Conservation (phyloP, 2,329 filamentous ascomycete species). For the Plectosphaerella cucumerina region DNA sequence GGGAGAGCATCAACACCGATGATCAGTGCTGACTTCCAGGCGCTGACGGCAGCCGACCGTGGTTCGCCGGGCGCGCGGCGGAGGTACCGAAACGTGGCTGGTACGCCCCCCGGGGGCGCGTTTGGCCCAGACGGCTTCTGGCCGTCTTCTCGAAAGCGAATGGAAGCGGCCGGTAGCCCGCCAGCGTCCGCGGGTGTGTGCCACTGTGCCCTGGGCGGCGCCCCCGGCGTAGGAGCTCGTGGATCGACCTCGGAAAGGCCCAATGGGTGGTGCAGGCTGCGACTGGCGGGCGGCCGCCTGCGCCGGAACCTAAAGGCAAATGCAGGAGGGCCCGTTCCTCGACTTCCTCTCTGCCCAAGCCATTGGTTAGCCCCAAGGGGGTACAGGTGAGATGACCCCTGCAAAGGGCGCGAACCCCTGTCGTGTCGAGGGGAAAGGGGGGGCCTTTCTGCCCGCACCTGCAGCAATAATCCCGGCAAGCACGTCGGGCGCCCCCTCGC, state of each 20-base stretch:
- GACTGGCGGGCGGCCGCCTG: background rate
- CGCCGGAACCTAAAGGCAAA: background rate
- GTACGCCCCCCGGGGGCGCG: background rate
- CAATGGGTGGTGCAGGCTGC: background rate
- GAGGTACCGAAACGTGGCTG: background rate
- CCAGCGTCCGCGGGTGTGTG: too few species aligned
- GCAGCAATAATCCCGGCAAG: too few species aligned
- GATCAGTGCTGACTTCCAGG: background rate
- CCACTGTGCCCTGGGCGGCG: background rate
- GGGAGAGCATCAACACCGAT: too few species aligned
- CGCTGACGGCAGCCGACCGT: too few species aligned
- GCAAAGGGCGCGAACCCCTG: too few species aligned
- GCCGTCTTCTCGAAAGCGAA: conserved; percentile 13
- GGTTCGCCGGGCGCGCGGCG: background rate
- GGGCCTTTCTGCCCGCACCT: too few species aligned
- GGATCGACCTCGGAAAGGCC: background rate
- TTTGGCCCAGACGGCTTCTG: conserved; percentile 6
- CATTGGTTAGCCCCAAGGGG: too few species aligned
- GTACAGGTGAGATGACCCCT: too few species aligned
- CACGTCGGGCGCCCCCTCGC: too few species aligned
- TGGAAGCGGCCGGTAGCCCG: conserved; percentile 5
- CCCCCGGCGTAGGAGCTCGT: background rate
- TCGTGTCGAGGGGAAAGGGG: too few species aligned
- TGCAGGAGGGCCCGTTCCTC: background rate
- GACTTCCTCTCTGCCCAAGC: too few species aligned